Percentiles rank a stretch among this genome's conserved stretches.
These are phyloP conservation scores for Rubus idaeus DNA, from an alignment of 306 rosid species.

Conservation along the genomic window DNA sequence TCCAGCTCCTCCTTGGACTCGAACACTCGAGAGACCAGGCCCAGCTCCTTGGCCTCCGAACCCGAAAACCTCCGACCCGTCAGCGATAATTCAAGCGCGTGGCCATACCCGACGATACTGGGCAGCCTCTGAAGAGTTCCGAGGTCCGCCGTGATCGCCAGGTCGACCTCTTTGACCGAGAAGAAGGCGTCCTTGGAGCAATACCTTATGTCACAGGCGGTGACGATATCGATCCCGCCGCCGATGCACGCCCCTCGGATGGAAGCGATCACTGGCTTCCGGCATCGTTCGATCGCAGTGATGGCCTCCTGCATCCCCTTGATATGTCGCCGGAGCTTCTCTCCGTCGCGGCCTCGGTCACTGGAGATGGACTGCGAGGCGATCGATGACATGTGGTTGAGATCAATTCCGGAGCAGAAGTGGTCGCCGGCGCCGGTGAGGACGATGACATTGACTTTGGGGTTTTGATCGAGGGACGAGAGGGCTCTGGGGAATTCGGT, in stretches of 20 bases:
- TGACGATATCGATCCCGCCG: constrained; percentile 66
- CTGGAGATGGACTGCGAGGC: constrained; percentile 2
- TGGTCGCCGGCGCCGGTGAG: constrained; percentile 64
- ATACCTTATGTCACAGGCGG: constrained; percentile 81
- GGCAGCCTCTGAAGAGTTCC: constrained; percentile 91
- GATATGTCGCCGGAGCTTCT: constrained; percentile 64
- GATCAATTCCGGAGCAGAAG: constrained; percentile 89
- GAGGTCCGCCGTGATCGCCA: constrained; percentile 81
- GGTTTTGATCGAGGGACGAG: constrained; percentile 56
- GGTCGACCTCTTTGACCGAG: constrained; percentile 82
- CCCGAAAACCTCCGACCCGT: constrained; percentile 76
- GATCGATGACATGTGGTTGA: constrained; percentile 32
- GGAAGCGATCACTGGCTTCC: constrained; percentile 80
- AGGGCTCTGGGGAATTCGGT: constrained; percentile 68
- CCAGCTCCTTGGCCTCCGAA: constrained; percentile 65
- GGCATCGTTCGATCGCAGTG: constrained; percentile 75
- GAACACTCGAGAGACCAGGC: constrained; percentile 61
- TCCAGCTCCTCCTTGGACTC: constrained; percentile 49
- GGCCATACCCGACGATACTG: constrained; percentile 66
- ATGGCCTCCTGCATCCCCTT: constrained; percentile 64
- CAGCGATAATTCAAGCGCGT: constrained; percentile 74
- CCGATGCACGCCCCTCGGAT: constrained; percentile 83
- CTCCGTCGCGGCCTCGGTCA: constrained; percentile 53
- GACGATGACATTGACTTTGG: constrained; percentile 58
- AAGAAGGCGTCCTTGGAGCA: constrained; percentile 74